phyloP scores from a whole-genome alignment of 75 land plant species.

The Picea glauca region DNA sequence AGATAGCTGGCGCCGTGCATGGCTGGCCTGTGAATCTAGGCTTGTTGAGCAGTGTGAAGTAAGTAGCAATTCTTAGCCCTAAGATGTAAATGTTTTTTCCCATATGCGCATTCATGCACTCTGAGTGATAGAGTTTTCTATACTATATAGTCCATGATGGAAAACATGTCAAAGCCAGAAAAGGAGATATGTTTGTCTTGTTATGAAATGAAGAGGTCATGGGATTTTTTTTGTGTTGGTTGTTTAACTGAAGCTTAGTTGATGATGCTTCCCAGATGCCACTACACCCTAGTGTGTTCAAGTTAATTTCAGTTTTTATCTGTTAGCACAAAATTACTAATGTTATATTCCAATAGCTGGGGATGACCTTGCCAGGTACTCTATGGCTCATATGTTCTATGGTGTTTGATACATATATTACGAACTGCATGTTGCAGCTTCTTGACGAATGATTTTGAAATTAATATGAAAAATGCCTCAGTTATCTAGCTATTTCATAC shows the following conservation, averaged over 20 bases:
- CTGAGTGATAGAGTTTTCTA: background rate
- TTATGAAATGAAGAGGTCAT: background rate
- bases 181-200: background rate
- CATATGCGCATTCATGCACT: background rate
- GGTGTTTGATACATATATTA: background rate
- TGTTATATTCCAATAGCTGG: background rate
- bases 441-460: too few relatives aligned
- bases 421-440: background rate
- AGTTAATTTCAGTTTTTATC: background rate
- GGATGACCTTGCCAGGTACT: background rate
- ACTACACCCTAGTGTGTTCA: background rate
- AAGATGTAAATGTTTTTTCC: background rate
- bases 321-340: background rate
- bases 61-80: background rate
- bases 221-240: background rate
- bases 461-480: too few relatives aligned
- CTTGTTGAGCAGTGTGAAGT: conserved; percentile 62
- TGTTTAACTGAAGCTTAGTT: background rate
- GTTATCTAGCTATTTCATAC: too few relatives aligned
- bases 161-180: background rate
- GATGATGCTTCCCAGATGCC: background rate
- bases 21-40: conserved; percentile 34
- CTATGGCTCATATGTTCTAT: background rate
- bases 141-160: background rate
- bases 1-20: conserved; percentile 42